A percentile compares a stretch with the other conserved stretches of the same genome.
These are phyloP conservation scores for Tulasnella sp. DNA, from an alignment of 768 basidiomycete species.

Conservation along the genomic window DNA sequence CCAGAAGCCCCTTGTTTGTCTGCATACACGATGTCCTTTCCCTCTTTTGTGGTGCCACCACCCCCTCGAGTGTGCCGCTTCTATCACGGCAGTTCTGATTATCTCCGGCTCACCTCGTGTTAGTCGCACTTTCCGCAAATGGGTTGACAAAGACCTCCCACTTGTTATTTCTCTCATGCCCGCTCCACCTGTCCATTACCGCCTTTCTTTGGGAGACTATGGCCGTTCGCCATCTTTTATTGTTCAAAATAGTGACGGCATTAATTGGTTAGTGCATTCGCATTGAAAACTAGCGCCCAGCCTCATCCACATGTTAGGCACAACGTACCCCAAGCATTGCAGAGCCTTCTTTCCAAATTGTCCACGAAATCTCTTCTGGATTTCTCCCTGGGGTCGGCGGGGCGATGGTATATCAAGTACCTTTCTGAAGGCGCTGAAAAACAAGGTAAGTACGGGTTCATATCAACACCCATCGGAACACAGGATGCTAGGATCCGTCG, in stretches of 20 bases:
- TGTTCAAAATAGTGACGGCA: not conserved
- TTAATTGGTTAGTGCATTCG: not conserved
- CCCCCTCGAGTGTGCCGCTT: too few species aligned
- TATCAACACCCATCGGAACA: not conserved
- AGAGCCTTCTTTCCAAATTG: not conserved
- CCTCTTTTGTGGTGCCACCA: too few species aligned
- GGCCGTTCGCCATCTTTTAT: not conserved
- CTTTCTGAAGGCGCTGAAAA: not conserved
- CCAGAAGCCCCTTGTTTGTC: too few species aligned
- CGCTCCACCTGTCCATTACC: too few species aligned
- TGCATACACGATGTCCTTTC: too few species aligned
- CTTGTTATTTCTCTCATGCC: too few species aligned
- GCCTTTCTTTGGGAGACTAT: conserved; percentile 1
- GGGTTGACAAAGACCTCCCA: too few species aligned
- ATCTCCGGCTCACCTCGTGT: too few species aligned
- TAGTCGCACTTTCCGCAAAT: too few species aligned
- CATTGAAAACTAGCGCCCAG: not conserved
- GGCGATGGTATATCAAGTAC: not conserved
- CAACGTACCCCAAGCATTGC: not conserved
- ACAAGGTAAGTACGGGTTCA: not conserved
- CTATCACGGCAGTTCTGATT: too few species aligned
- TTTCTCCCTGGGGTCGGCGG: not conserved
- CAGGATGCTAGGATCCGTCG: not conserved
- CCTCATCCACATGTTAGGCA: not conserved
- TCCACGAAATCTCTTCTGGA: not conserved